A percentile compares a stretch with the other conserved stretches of the same genome.
These are phyloP conservation scores for Populus tremula DNA, from an alignment of 345 rosid species.

Conservation along the genomic window DNA sequence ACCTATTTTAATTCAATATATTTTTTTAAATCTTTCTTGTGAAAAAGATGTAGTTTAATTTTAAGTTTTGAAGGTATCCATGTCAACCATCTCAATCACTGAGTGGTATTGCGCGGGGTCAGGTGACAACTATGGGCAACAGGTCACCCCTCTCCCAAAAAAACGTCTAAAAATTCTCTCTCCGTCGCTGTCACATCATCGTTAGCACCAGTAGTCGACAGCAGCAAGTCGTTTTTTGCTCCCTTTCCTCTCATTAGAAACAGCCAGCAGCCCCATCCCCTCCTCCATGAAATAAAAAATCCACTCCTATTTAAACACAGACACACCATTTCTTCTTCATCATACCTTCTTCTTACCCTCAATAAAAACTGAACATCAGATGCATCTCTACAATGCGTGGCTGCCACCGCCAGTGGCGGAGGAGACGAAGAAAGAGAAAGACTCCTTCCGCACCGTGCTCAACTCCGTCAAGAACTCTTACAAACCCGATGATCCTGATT, in stretches of 20 bases:
- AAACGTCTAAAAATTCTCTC: too few relatives aligned
- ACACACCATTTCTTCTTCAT: neutral
- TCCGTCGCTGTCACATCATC: neutral
- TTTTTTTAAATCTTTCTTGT: too few relatives aligned
- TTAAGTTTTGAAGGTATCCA: too few relatives aligned
- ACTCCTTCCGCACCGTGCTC: conserved; percentile 72
- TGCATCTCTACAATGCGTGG: conserved; percentile 98
- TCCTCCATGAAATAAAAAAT: neutral
- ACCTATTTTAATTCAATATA: too few relatives aligned
- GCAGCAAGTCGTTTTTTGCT: too few relatives aligned
- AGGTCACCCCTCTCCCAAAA: neutral
- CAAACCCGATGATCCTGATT: conserved; percentile 83
- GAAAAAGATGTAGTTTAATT: too few relatives aligned
- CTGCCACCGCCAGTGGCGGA: conserved; percentile 91
- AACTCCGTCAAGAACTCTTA: conserved; percentile 54
- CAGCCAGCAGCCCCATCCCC: neutral
- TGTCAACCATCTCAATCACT: too few relatives aligned
- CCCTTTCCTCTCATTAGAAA: neutral
- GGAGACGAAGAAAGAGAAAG: conserved; percentile 70
- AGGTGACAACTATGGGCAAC: too few relatives aligned
- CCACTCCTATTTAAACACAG: neutral
- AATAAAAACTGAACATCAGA: conserved; percentile 13
- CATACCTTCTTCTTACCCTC: neutral
- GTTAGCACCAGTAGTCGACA: neutral
- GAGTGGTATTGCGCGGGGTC: too few relatives aligned